Percentiles rank a stretch among this genome's conserved stretches.
These are phyloP conservation scores for Phlegmacium glaucopus DNA, from an alignment of 768 basidiomycete species.

Conservation along the genomic window DNA sequence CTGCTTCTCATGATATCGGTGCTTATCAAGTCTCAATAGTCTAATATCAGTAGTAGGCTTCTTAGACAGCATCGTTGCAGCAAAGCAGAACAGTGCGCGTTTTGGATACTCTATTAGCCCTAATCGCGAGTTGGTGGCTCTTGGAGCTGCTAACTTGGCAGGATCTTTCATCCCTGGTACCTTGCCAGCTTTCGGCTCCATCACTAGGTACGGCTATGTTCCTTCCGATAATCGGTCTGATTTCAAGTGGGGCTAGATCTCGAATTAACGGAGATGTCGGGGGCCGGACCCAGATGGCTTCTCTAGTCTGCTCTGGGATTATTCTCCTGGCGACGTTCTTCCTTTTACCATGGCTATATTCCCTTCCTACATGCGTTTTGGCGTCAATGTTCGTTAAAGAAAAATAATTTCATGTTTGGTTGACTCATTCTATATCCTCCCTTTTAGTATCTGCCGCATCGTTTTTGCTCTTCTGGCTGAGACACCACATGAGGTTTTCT, in stretches of 20 bases:
- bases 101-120: constrained; percentile 89
- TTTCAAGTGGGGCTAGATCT: constrained; percentile 43
- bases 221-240: background rate
- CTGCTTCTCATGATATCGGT: background rate
- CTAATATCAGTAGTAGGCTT: constrained; percentile 85
- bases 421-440: background rate
- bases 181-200: constrained; percentile 89
- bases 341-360: constrained; percentile 82
- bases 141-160: constrained; percentile 80
- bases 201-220: constrained; percentile 62
- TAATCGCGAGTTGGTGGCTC: constrained; percentile 92
- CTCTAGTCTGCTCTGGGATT: constrained; percentile 68
- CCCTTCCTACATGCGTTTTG: constrained; percentile 85
- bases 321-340: constrained; percentile 87
- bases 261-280: constrained; percentile 91
- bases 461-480: constrained; percentile 83
- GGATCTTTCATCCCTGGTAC: constrained; percentile 85
- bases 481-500: constrained; percentile 82
- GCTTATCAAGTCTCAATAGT: constrained; percentile 30
- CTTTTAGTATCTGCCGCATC: constrained; percentile 71
- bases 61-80: constrained; percentile 92
- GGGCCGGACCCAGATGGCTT: constrained; percentile 85
- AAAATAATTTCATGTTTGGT: background rate
- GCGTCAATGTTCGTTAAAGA: constrained; percentile 68
- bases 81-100: constrained; percentile 84